A percentile compares a stretch with the other conserved stretches of the same genome.
phyloP scores from a whole-genome alignment of 2,329 filamentous ascomycete genomes.

The Penicillium oxalicum region DNA sequence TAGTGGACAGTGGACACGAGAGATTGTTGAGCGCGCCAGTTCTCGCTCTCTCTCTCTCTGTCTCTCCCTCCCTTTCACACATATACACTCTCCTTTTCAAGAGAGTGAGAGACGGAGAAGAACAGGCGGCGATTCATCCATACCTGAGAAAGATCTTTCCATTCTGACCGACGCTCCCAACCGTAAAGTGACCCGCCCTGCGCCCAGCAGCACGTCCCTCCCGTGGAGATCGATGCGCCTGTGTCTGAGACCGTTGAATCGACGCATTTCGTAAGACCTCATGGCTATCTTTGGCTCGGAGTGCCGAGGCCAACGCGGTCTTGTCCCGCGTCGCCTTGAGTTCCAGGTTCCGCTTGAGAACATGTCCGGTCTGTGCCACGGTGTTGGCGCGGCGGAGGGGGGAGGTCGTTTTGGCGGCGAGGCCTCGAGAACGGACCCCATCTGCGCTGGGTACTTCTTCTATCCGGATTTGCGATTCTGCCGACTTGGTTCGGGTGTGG shows the following conservation, averaged over 20 bases:
- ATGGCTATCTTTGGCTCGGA: conserved; percentile 46
- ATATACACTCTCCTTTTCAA: no score
- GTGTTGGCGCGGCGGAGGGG: conserved; percentile 36
- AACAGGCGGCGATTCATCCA: conserved; percentile 23
- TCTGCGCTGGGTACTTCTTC: conserved; percentile 13
- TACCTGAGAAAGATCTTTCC: conserved; percentile 78
- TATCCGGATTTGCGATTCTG: conserved; percentile 15
- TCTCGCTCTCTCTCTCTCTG: no score
- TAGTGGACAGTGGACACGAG: conserved; percentile 13
- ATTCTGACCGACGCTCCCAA: conserved; percentile 77
- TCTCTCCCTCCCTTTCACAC: no score
- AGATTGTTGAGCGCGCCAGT: conserved; percentile 1
- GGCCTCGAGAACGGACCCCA: conserved; percentile 15
- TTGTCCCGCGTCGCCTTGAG: conserved; percentile 29
- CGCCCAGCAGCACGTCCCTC: conserved; percentile 58
- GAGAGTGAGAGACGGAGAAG: neutral
- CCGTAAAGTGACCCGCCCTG: conserved; percentile 67
- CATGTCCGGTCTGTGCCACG: conserved; percentile 30
- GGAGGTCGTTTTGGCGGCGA: conserved; percentile 18
- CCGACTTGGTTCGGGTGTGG: conserved; percentile 12
- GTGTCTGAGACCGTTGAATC: conserved; percentile 43
- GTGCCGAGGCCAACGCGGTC: conserved; percentile 28
- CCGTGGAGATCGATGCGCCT: conserved; percentile 45
- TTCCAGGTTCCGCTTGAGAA: conserved; percentile 26
- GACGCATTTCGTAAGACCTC: conserved; percentile 44